Evolutionary conservation across 2,329 filamentous ascomycete genomes (phyloP), one percentile per base, ranked within the genome.

Genomic region (Stenocarpella maydis): DNA sequence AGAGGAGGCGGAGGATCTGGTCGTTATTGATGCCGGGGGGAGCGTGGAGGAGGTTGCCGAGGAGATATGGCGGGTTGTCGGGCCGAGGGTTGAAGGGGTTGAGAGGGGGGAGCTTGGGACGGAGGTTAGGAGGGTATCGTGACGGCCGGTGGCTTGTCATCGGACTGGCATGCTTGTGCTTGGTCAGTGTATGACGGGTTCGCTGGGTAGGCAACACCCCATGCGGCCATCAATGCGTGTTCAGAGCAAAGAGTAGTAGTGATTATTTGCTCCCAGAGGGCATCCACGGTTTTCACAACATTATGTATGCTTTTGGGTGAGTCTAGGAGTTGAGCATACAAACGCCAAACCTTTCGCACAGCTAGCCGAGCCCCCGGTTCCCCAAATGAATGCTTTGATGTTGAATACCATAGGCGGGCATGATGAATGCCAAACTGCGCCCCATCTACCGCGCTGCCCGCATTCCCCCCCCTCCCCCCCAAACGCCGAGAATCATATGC

Each of bases 11-110:
- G 83, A 86, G 78, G 85, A 88, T 70, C 79, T 88, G 52, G 80
- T 83, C 49, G 84, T 89, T 5, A 80, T 88, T 12, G 84, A 88
- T 75, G 88, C 87, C 2, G 84, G 86, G 0, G 78, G 82, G 1
- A 83, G 80, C 2, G 82, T 88, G 1, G 87, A 89, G 58, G 88
- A 86, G 69, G 87, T 91, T 8, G 83, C 83, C 7, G 84, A 85
- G 68, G 82, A 82, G 74, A 81, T 91, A 28, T 90, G 87, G 88
- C 78, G 76, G 50, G 81, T 83, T 71, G 86, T 87, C 0, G 74
- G 76, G 74, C 77, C 75, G n/a, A 80, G 82, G 68, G 75, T 89
- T 14, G 82, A 83, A 66, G 78, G 79, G 28, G 86, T 87, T 17
- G 84, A 86, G 72, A 80, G 80, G 65, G 70, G 70, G 9, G 83